A percentile compares a stretch with the other conserved stretches of the same genome.
phyloP scores from a whole-genome alignment of 2,329 filamentous ascomycete species.

The Arthrocladium fulminans region DNA sequence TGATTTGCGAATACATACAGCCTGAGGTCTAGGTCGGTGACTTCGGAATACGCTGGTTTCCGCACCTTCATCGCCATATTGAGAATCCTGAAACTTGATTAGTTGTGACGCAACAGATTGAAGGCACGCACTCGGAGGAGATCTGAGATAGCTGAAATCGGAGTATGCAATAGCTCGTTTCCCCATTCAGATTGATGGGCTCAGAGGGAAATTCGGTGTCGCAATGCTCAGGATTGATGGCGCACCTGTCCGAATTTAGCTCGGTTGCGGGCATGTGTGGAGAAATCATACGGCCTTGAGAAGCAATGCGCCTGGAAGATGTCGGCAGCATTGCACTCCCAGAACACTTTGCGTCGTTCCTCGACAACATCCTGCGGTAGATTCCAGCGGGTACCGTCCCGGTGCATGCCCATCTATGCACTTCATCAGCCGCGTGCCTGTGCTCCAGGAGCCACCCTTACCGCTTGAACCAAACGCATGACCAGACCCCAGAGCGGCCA shows the following conservation, averaged over 20 bases:
- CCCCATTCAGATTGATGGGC: slow-evolving; percentile 5
- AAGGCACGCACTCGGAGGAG: too few relatives aligned
- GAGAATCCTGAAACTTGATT: too few relatives aligned
- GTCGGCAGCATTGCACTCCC: slow-evolving; percentile 13
- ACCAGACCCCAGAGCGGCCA: slow-evolving; percentile 12
- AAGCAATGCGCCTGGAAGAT: slow-evolving; percentile 12
- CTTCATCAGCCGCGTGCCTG: too few relatives aligned
- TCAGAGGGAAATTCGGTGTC: slow-evolving; percentile 11
- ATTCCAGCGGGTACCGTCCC: slow-evolving; percentile 11
- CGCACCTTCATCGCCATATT: slow-evolving; percentile 12
- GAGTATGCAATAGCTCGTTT: slow-evolving; percentile 11
- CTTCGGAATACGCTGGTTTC: slow-evolving; percentile 10
- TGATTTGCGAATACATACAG: too few relatives aligned
- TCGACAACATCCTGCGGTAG: slow-evolving; percentile 9
- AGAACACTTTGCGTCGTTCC: slow-evolving; percentile 12
- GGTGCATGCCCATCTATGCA: slow-evolving; percentile 14
- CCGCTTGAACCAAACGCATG: slow-evolving; percentile 11
- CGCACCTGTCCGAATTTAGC: too few relatives aligned
- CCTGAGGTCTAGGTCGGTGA: slow-evolving; percentile 7
- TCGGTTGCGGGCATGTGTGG: too few relatives aligned
- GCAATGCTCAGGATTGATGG: slow-evolving; percentile 13
- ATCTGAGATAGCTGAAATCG: slow-evolving; percentile 12
- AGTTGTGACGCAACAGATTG: too few relatives aligned
- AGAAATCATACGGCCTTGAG: slow-evolving; percentile 10
- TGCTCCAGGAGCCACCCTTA: too few relatives aligned